Evolutionary conservation across 2,329 filamentous ascomycete species (phyloP), one percentile per base, ranked within the genome.

Genomic region (Aspergillus glaucus): DNA sequence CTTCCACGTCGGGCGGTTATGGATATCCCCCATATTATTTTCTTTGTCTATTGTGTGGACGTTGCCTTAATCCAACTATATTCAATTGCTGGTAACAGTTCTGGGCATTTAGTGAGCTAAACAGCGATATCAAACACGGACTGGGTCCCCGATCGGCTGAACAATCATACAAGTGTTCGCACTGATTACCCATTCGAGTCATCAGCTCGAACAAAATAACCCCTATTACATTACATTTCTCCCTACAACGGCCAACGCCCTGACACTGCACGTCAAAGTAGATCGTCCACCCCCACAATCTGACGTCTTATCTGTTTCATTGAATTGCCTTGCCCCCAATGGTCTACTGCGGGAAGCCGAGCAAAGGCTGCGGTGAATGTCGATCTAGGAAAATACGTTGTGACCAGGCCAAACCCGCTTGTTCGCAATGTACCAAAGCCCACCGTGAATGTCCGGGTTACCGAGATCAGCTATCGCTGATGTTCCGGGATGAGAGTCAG

Each of bases 401-500:
- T 66, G 81, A 85, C 63, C 81, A 80, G 61, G 72, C 75, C 43
- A 73, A 71, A 37, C 81, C 82, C 4, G 74, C 79, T 58, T 85
- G 82, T 59, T 79, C 79, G 21, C 81, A 85, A 71, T 85, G 82
- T 60, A 69, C 77, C 41, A 79, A 80, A 37, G 75, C 80, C 42
- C 75, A 76, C 58, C 80, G 81, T 63, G 75, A 71, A 57, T 85
- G 82, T 56, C 79, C 81, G 17, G 82, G 82, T 6, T 85, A 85
- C 58, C 75, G 82, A 55, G 81, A 85, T 54, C 79, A 82, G 62
- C 67, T 84, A 30, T 81, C 80, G 28, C 70, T 85, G 49, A 79
- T 85, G 76, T 85, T 85, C 61, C 79, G 81, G 34, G 81, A 85
- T 67, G 81, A 85, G 66, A 84, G 79, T 57, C 78, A 72, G 56